A percentile compares a stretch with the other conserved stretches of the same genome.
Evolutionary conservation across 164 flowering plant genomes (phyloP).

Genomic region (Protea cynaroides): DNA sequence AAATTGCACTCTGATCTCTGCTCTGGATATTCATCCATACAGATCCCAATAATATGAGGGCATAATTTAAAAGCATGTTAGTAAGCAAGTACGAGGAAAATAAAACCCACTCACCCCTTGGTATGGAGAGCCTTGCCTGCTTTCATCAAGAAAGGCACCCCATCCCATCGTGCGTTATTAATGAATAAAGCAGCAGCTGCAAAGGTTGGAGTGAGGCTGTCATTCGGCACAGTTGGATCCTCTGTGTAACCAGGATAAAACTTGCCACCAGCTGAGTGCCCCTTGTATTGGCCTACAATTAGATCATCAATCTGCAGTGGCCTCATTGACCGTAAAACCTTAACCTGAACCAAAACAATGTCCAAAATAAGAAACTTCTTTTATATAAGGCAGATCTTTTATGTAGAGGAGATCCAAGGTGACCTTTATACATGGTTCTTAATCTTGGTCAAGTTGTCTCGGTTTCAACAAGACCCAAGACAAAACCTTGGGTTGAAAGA

Average conservation of each 20-base stretch:
- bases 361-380: background rate
- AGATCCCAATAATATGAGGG: background rate
- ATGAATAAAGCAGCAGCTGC: slow-evolving; percentile 82
- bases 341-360: slow-evolving; percentile 43
- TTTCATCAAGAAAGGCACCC: slow-evolving; percentile 89
- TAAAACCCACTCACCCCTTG: slow-evolving; percentile 28
- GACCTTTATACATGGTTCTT: no score
- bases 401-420: background rate
- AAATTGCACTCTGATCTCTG: slow-evolving; percentile 85
- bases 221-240: slow-evolving; percentile 62
- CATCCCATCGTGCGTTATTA: slow-evolving; percentile 90
- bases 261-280: slow-evolving; percentile 51
- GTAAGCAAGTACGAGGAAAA: background rate
- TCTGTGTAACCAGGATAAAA: slow-evolving; percentile 58
- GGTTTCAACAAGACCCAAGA: no score
- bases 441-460: no score
- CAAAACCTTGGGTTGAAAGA: no score
- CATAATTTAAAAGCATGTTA: background rate
- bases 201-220: slow-evolving; percentile 72
- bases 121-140: slow-evolving; percentile 80
- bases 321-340: slow-evolving; percentile 72
- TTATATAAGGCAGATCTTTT: background rate
- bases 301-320: slow-evolving; percentile 58
- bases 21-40: slow-evolving; percentile 37
- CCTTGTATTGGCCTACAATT: slow-evolving; percentile 65